Evolutionary conservation across 306 rosid species (phyloP).

Genomic region (Dryas octopetala): DNA sequence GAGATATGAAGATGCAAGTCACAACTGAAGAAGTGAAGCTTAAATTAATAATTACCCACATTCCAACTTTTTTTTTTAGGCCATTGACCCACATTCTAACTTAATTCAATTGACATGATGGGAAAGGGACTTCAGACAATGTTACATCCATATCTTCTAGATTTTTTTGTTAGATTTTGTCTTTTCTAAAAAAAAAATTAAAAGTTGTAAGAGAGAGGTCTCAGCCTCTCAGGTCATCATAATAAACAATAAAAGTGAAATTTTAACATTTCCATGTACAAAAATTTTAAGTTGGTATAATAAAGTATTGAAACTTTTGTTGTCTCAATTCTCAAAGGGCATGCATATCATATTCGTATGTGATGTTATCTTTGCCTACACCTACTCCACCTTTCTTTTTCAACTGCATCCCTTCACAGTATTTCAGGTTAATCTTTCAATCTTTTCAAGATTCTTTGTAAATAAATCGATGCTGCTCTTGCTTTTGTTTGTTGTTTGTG

Average conservation of each 20-base stretch:
- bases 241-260: conserved; percentile 12
- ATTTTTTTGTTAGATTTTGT: conserved; percentile 28
- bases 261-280: conserved; percentile 4
- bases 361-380: not conserved
- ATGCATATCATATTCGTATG: not conserved
- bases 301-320: not conserved
- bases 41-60: not conserved
- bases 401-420: conserved; percentile 9
- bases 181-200: conserved; percentile 2
- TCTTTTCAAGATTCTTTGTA: conserved; percentile 34
- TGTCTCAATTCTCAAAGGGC: not conserved
- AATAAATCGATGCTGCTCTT: conserved; percentile 14
- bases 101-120: conserved; percentile 19
- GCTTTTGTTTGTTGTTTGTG: conserved; percentile 19
- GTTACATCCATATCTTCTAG: conserved; percentile 18
- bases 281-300: not conserved
- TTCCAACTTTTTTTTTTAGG: not conserved
- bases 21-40: not conserved
- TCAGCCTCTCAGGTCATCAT: not conserved
- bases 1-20: not conserved
- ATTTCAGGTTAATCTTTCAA: conserved; percentile 18
- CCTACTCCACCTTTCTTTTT: conserved; percentile 12
- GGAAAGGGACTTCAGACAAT: conserved; percentile 25
- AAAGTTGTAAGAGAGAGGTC: not conserved
- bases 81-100: not conserved